These are phyloP conservation scores for Acer campestre DNA, from an alignment of 345 rosid genomes.

Conservation along the genomic window DNA sequence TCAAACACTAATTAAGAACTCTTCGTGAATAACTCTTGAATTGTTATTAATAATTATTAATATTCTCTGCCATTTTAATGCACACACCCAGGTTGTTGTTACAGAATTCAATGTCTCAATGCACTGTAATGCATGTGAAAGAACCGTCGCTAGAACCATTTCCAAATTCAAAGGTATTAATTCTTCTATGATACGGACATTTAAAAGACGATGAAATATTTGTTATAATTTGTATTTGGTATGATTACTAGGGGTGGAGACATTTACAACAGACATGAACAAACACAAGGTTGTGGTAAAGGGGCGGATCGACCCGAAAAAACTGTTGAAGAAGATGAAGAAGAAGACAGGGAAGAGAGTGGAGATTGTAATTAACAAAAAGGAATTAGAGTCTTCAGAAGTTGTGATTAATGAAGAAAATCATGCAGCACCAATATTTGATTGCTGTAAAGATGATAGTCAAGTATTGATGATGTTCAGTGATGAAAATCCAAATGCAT, in stretches of 20 bases:
- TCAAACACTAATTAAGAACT: no score
- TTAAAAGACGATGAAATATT: no score
- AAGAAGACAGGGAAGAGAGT: slow-evolving; percentile 65
- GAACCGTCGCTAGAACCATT: slow-evolving; percentile 55
- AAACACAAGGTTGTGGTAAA: slow-evolving; percentile 58
- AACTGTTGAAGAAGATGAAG: slow-evolving; percentile 69
- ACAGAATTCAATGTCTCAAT: slow-evolving; percentile 58
- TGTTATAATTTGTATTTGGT: neutral
- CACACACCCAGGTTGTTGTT: slow-evolving; percentile 35
- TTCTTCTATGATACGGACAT: neutral
- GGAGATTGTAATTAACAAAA: slow-evolving; percentile 37
- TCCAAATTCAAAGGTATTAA: slow-evolving; percentile 61
- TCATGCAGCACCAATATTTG: neutral
- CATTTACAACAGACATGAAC: slow-evolving; percentile 66
- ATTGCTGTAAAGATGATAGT: slow-evolving; percentile 28
- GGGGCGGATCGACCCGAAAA: slow-evolving; percentile 56
- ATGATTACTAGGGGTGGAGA: slow-evolving; percentile 57
- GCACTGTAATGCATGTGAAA: slow-evolving; percentile 87
- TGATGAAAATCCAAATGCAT: slow-evolving; percentile 81
- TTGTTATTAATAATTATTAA: no score
- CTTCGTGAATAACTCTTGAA: no score
- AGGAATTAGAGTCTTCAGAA: slow-evolving; percentile 23
- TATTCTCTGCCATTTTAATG: no score
- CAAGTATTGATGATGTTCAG: slow-evolving; percentile 47
- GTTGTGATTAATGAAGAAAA: neutral